These are phyloP conservation scores for Colletotrichum neosansevieriae DNA, from an alignment of 2,329 filamentous ascomycete genomes.

Conservation along the genomic window DNA sequence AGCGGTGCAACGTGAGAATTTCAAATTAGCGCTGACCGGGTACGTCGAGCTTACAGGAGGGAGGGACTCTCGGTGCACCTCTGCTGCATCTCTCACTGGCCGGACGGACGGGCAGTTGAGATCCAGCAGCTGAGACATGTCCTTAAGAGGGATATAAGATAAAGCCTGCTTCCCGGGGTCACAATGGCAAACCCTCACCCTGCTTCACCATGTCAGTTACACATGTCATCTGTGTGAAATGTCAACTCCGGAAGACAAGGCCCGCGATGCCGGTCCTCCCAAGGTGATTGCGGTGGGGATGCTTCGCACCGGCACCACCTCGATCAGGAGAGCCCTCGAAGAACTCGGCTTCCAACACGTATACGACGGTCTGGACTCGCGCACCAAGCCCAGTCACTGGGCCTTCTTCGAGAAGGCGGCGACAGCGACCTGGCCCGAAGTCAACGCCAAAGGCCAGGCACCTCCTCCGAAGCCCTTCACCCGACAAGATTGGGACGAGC, in stretches of 20 bases:
- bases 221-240: not conserved
- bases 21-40: too few relatives aligned
- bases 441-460: constrained; percentile 8
- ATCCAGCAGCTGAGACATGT: too few relatives aligned
- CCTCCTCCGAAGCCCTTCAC: constrained; percentile 39
- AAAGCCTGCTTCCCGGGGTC: too few relatives aligned
- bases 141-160: too few relatives aligned
- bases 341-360: constrained; percentile 35
- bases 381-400: constrained; percentile 27
- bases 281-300: constrained; percentile 37
- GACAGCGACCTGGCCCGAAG: constrained; percentile 21
- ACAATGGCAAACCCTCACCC: too few relatives aligned
- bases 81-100: too few relatives aligned
- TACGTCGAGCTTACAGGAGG: too few relatives aligned
- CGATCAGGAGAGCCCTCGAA: constrained; percentile 29
- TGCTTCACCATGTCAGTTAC: not conserved
- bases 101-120: too few relatives aligned
- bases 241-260: constrained; percentile 14
- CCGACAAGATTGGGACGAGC: constrained; percentile 48
- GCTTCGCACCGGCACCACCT: constrained; percentile 40
- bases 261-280: constrained; percentile 19
- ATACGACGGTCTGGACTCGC: constrained; percentile 36
- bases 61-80: too few relatives aligned
- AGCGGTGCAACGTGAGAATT: too few relatives aligned
- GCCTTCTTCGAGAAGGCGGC: constrained; percentile 23